Conservation (phyloP, 1,284 basidiomycete genomes). For the Pulchroboletus neoregius region DNA sequence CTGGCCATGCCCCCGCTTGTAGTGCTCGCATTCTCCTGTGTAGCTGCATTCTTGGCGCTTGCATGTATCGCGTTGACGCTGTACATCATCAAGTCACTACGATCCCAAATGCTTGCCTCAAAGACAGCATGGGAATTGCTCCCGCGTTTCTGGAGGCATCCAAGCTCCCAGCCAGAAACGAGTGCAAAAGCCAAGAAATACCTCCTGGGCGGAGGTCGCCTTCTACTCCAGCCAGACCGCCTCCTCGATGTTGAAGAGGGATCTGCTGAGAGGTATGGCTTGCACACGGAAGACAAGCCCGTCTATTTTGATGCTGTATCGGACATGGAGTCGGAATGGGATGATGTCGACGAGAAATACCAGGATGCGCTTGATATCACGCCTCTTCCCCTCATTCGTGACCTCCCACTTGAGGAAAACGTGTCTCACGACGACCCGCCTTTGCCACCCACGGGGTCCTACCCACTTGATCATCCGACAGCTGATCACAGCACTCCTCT, state of each 20-base stretch:
- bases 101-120: conserved; percentile 31
- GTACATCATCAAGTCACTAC: conserved; percentile 35
- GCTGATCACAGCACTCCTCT: conserved; percentile 21
- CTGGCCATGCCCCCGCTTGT: conserved; percentile 20
- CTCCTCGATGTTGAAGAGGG: conserved; percentile 7
- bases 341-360: conserved; percentile 36
- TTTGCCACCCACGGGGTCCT: not conserved
- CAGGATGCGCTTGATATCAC: conserved; percentile 35
- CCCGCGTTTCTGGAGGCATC: conserved; percentile 32
- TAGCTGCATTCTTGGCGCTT: conserved; percentile 37
- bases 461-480: conserved; percentile 6
- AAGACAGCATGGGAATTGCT: conserved; percentile 35
- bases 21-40: conserved; percentile 36
- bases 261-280: conserved; percentile 1
- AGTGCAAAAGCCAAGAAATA: not conserved
- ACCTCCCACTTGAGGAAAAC: conserved; percentile 19
- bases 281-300: conserved; percentile 2
- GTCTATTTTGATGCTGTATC: conserved; percentile 12
- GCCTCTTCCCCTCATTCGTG: conserved; percentile 20
- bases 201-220: not conserved
- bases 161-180: not conserved
- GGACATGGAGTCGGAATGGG: conserved; percentile 23
- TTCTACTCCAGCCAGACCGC: not conserved
- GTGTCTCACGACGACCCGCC: conserved; percentile 14
- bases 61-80: conserved; percentile 35